Percentiles rank a stretch among this genome's conserved stretches.
Conservation (phyloP, 768 basidiomycete genomes). For the Xerocomellus amylosporus region DNA sequence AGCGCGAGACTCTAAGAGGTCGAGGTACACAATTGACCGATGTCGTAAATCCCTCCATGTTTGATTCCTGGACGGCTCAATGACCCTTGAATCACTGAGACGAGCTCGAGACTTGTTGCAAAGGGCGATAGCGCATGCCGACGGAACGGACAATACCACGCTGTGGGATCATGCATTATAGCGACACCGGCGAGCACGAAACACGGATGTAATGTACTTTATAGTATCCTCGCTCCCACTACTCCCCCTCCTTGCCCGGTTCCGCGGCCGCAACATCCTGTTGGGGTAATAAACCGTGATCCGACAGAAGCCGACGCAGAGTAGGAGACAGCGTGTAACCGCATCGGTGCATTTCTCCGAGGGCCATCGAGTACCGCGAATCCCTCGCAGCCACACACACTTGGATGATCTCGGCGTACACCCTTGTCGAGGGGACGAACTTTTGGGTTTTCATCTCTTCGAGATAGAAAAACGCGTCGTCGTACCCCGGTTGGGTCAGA, state of each 20-base stretch:
- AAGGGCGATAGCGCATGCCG: not conserved
- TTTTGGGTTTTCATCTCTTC: constrained; percentile 79
- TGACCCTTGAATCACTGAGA: too few relatives aligned
- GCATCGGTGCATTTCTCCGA: constrained; percentile 68
- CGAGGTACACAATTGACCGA: too few relatives aligned
- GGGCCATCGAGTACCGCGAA: constrained; percentile 56
- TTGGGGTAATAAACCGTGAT: constrained; percentile 4
- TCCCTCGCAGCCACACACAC: constrained; percentile 59
- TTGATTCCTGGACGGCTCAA: too few relatives aligned
- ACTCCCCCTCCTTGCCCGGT: not conserved
- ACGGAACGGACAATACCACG: not conserved
- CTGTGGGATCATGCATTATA: not conserved
- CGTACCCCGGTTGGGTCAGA: constrained; percentile 69
- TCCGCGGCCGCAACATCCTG: not conserved
- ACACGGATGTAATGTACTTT: not conserved
- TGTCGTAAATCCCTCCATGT: too few relatives aligned
- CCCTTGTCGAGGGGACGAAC: constrained; percentile 47
- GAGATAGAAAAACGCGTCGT: constrained; percentile 85
- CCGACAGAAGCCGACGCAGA: constrained; percentile 35
- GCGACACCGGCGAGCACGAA: not conserved
- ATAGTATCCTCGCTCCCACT: not conserved
- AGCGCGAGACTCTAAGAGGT: too few relatives aligned
- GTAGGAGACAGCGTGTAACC: constrained; percentile 43
- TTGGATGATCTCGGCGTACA: constrained; percentile 60
- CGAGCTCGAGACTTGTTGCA: too few relatives aligned